A percentile compares a stretch with the other conserved stretches of the same genome.
Evolutionary conservation across 441 rosid genomes (phyloP).

Genomic region (Erodium moschatum): DNA sequence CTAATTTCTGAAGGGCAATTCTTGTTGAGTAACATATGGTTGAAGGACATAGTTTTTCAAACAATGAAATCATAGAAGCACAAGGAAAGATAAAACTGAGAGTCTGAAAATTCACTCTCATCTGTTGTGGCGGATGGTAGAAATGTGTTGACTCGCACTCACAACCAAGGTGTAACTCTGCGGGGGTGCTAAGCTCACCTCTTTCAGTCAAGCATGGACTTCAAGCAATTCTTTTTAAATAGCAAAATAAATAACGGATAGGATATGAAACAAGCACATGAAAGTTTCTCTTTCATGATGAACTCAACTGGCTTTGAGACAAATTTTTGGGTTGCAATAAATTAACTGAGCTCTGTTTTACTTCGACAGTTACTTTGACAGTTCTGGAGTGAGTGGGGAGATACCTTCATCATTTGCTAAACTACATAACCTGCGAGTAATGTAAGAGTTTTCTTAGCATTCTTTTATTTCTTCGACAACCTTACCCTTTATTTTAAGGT

Average conservation of each 20-base stretch:
- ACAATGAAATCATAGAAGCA: not conserved
- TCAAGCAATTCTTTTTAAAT: not conserved
- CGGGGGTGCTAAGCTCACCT: not conserved
- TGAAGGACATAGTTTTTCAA: no score
- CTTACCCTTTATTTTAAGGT: not conserved
- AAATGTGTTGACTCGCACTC: no score
- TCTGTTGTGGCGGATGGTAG: no score
- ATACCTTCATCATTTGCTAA: slow-evolving; percentile 42
- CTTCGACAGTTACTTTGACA: slow-evolving; percentile 35
- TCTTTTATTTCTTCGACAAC: not conserved
- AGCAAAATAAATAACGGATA: not conserved
- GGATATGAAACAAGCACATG: not conserved
- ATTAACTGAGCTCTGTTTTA: slow-evolving; percentile 5
- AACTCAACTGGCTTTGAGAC: not conserved
- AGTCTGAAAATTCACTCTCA: not conserved
- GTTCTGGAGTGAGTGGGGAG: slow-evolving; percentile 44
- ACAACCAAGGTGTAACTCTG: no score
- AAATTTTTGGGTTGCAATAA: slow-evolving; percentile 2
- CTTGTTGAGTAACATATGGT: not conserved
- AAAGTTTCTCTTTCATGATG: not conserved
- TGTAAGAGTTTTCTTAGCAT: slow-evolving; percentile 27
- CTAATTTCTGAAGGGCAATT: not conserved
- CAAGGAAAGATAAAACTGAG: not conserved
- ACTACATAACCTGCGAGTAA: slow-evolving; percentile 26
- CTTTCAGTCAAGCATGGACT: not conserved